Conservation (phyloP, 1,139 yeast genomes). For the Blastobotrys aristatus region DNA sequence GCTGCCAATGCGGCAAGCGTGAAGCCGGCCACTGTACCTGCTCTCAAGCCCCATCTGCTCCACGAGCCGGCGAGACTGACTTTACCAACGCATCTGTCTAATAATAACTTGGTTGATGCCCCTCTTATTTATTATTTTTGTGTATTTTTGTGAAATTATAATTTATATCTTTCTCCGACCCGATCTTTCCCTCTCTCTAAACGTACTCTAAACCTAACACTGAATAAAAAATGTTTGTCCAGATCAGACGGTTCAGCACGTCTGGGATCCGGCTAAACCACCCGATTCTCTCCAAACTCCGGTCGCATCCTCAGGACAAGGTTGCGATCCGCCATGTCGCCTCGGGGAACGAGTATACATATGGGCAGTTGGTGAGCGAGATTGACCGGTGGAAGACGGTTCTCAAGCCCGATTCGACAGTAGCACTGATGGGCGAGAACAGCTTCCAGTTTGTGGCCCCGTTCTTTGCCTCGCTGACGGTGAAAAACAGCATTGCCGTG, state of each 20-base stretch:
- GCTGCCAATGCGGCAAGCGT: slow-evolving; percentile 41
- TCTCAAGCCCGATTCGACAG: slow-evolving; percentile 12
- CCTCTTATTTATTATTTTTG: neutral
- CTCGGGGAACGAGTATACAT: slow-evolving; percentile 32
- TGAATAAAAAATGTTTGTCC: neutral
- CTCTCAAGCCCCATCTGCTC: slow-evolving; percentile 36
- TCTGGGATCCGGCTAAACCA: slow-evolving; percentile 13
- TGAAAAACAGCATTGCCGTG: slow-evolving; percentile 31
- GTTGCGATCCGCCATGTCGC: slow-evolving; percentile 33
- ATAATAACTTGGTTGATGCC: neutral
- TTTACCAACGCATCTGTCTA: slow-evolving; percentile 34
- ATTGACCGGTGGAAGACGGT: slow-evolving; percentile 31
- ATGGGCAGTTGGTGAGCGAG: slow-evolving; percentile 30
- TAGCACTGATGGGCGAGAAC: slow-evolving; percentile 37
- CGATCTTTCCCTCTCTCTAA: too few species aligned
- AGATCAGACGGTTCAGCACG: neutral
- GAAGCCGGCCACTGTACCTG: slow-evolving; percentile 38
- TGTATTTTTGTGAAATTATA: neutral
- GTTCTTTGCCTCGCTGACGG: slow-evolving; percentile 31
- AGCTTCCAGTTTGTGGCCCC: slow-evolving; percentile 32
- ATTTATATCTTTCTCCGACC: too few species aligned
- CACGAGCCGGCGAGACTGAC: slow-evolving; percentile 39
- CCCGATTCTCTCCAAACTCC: slow-evolving; percentile 26
- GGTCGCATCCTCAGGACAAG: slow-evolving; percentile 25
- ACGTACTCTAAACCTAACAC: too few species aligned